phyloP scores from a whole-genome alignment of 2,329 filamentous ascomycete genomes.

The Exophiala viscosa region DNA sequence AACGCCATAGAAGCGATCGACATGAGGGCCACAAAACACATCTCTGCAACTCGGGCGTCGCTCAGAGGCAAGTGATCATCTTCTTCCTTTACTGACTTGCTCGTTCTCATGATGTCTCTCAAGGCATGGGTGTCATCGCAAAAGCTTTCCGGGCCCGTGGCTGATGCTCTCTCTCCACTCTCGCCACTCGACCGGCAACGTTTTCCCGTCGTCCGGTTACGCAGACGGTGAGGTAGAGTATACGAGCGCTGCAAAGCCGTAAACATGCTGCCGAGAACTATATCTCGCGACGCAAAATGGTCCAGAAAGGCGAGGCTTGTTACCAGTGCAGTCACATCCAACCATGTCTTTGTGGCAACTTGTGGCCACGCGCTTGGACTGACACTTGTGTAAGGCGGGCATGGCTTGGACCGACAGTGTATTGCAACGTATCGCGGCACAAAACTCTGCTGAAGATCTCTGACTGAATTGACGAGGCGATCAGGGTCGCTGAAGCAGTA shows the following conservation, averaged over 20 bases:
- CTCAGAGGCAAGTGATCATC: constrained; percentile 8
- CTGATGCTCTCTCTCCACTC: constrained; percentile 1
- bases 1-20: constrained; percentile 15
- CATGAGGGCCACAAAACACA: constrained; percentile 17
- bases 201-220: constrained; percentile 3
- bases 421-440: neutral
- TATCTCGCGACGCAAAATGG: constrained; percentile 13
- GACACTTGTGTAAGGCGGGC: neutral
- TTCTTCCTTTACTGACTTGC: neutral
- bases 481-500: constrained; percentile 41
- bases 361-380: neutral
- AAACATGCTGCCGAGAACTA: constrained; percentile 16
- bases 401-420: neutral
- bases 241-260: constrained; percentile 20
- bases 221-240: constrained; percentile 9
- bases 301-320: constrained; percentile 14
- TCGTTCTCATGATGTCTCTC: neutral
- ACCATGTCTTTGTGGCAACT: constrained; percentile 3
- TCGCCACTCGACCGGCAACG: constrained; percentile 8
- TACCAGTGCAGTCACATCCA: constrained; percentile 14
- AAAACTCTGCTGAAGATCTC: constrained; percentile 15
- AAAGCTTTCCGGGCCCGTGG: constrained; percentile 1
- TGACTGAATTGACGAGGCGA: constrained; percentile 42
- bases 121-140: neutral
- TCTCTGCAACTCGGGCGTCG: constrained; percentile 13